Base-by-base conservation (phyloP, 2,329 filamentous ascomycete genomes). In the Curvularia spicifera region DNA sequence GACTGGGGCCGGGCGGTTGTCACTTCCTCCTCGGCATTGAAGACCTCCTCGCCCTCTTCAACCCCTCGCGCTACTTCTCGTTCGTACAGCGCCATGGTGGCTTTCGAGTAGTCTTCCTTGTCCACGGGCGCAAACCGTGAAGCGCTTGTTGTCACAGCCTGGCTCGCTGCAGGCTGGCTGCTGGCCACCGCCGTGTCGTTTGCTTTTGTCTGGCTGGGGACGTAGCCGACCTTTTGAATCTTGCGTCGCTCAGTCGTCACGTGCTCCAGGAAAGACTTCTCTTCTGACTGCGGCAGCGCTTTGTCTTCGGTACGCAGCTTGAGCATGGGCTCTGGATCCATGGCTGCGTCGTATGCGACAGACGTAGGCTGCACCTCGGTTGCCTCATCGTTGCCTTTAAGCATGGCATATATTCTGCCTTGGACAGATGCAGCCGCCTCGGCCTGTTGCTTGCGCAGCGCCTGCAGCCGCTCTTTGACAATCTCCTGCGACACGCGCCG, bases 41-140 rank as follows among this genome's bases (percentile, higher is more conserved):
- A 97, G 33, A 99, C 91, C 77, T 99, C 95, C 76, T 99, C 95
- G 70, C 97, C 93, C 72, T 98, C 95, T 60, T 89, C 87, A 9
- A 99, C 87, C 1, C 95, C 95, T 61, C 92, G 89, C 20, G 95
- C 94, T 45, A 96, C 91, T 77, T 98, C 95, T 49, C 93, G 87
- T 71, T 98, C 93, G 74, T 96, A 97, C 33, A 97, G 81, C 5
- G 91, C 92, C 77, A 91, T 93, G 43, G 93, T 96, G 1, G 91
- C 90, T 71, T 93, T 89, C 0, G 92, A 96, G 69, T 91, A 91
- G 76, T 96, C 91, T 63, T 93, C 91, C 62, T 89, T 88, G 22
- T 84, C 84, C 10, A 85, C 81, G 9, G 87, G 79, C 1, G 90
- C 87, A 73, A 94, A 94, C 46, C 91, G 85, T 42, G 87, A 85